Percentiles rank a stretch among this genome's conserved stretches.
These are phyloP conservation scores for Patellaria atrata DNA, from an alignment of 495 filamentous ascomycete genomes.

Conservation along the genomic window DNA sequence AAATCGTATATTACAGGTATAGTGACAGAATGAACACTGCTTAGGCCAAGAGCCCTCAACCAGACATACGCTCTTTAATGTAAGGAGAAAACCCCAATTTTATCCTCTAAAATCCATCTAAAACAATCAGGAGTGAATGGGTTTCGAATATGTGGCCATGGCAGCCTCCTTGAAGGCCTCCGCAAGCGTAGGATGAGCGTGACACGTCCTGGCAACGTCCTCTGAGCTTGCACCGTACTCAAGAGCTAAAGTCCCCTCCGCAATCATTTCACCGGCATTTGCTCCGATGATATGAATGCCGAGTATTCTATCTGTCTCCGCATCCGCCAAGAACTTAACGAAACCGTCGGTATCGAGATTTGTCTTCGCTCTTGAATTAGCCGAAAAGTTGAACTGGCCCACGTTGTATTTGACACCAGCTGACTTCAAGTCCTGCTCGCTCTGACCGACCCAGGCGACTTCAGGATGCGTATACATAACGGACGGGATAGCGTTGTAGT, in stretches of 20 bases:
- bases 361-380: slow-evolving; percentile 96
- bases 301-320: slow-evolving; percentile 88
- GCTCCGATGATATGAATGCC: slow-evolving; percentile 94
- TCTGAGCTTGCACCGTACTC: slow-evolving; percentile 94
- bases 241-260: slow-evolving; percentile 84
- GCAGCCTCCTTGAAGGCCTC: slow-evolving; percentile 99
- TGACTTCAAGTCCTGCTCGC: slow-evolving; percentile 88
- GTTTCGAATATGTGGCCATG: slow-evolving; percentile 93
- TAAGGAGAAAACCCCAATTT: slow-evolving; percentile 5
- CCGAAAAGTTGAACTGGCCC: slow-evolving; percentile 90
- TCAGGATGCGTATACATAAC: slow-evolving; percentile 99
- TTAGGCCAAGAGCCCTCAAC: slow-evolving; percentile 7
- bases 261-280: slow-evolving; percentile 98
- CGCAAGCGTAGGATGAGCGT: slow-evolving; percentile 90
- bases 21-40: no score
- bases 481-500: slow-evolving; percentile 93
- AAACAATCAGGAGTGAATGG: slow-evolving; percentile 73
- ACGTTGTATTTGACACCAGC: slow-evolving; percentile 77
- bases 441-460: slow-evolving; percentile 97
- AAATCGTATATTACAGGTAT: no score
- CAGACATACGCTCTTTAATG: slow-evolving; percentile 11
- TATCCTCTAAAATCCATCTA: no score
- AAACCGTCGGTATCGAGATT: slow-evolving; percentile 93
- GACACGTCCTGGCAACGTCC: slow-evolving; percentile 87
- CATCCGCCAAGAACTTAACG: slow-evolving; percentile 94